A percentile compares a stretch with the other conserved stretches of the same genome.
phyloP scores from a whole-genome alignment of 495 filamentous ascomycete species.

The Darksidea phi region DNA sequence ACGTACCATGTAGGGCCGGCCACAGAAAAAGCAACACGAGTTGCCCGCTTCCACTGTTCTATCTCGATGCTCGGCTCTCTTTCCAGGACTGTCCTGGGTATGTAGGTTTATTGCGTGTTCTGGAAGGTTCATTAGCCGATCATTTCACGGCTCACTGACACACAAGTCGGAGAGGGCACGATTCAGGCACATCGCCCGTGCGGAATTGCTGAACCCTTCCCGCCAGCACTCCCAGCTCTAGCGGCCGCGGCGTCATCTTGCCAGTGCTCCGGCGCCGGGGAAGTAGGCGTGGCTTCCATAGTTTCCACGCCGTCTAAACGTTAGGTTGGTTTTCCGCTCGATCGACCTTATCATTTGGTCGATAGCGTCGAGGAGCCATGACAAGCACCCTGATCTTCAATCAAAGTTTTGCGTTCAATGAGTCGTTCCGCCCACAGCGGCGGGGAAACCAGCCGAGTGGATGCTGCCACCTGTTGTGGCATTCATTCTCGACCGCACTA shows the following conservation, averaged over 20 bases:
- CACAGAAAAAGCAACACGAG: constrained; percentile 15
- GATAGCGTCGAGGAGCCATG: constrained; percentile 13
- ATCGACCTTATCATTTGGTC: constrained; percentile 29
- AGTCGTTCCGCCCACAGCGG: not conserved
- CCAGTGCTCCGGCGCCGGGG: constrained; percentile 33
- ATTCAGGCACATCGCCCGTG: constrained; percentile 22
- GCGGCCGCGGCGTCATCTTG: constrained; percentile 22
- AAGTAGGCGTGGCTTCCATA: constrained; percentile 32
- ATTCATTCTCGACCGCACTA: not conserved
- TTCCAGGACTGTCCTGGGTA: not conserved
- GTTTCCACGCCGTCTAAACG: constrained; percentile 15
- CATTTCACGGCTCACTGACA: constrained; percentile 6
- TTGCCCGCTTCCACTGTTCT: not conserved
- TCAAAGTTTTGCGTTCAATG: not conserved
- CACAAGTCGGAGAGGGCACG: constrained; percentile 4
- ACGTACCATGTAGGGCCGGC: too few relatives aligned
- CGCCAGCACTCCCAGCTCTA: constrained; percentile 5
- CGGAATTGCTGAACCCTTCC: constrained; percentile 18
- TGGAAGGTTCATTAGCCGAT: constrained; percentile 31
- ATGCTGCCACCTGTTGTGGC: not conserved
- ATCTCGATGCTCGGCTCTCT: not conserved
- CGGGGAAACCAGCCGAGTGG: not conserved
- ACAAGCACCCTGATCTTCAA: constrained; percentile 18
- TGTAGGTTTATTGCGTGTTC: constrained; percentile 11
- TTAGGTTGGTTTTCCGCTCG: constrained; percentile 21